These are phyloP conservation scores for Aspergillus affinis DNA, from an alignment of 495 filamentous ascomycete species.

Conservation along the genomic window DNA sequence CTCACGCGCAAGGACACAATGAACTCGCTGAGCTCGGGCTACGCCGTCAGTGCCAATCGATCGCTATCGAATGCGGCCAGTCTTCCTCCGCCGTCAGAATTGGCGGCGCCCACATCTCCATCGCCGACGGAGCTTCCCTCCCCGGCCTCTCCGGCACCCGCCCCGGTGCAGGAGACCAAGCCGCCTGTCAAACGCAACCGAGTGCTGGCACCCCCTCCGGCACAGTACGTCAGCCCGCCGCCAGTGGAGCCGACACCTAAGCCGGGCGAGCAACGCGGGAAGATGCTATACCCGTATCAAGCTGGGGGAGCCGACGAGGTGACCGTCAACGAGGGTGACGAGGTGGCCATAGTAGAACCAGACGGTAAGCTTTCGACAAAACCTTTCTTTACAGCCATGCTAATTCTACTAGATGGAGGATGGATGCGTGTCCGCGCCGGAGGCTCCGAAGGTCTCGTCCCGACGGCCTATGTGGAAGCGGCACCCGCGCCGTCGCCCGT, in stretches of 20 bases:
- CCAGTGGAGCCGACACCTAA: constrained; percentile 40
- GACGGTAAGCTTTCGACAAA: constrained; percentile 64
- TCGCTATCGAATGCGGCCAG: constrained; percentile 61
- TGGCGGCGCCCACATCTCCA: constrained; percentile 34
- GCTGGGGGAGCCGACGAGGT: constrained; percentile 78
- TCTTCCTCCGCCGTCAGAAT: constrained; percentile 16
- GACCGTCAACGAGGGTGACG: constrained; percentile 71
- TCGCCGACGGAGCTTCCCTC: constrained; percentile 18
- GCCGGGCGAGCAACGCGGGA: constrained; percentile 66
- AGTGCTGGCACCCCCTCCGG: constrained; percentile 82
- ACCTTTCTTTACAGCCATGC: constrained; percentile 1
- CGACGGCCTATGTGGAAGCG: constrained; percentile 74
- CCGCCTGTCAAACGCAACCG: constrained; percentile 58
- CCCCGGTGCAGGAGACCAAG: constrained; percentile 36
- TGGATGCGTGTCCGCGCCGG: constrained; percentile 81
- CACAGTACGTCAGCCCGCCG: constrained; percentile 69
- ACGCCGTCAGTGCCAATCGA: constrained; percentile 74
- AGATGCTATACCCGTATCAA: constrained; percentile 87
- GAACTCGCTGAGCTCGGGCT: constrained; percentile 88
- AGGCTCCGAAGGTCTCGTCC: constrained; percentile 75
- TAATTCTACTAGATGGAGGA: constrained; percentile 67
- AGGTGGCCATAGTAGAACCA: constrained; percentile 76
- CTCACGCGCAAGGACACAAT: constrained; percentile 85
- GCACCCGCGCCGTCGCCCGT: constrained; percentile 43
- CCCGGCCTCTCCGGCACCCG: constrained; percentile 17